Evolutionary conservation across 2,329 filamentous ascomycete species (phyloP), one percentile per base, ranked within the genome.

Genomic region (Fonsecaea pugnacius): DNA sequence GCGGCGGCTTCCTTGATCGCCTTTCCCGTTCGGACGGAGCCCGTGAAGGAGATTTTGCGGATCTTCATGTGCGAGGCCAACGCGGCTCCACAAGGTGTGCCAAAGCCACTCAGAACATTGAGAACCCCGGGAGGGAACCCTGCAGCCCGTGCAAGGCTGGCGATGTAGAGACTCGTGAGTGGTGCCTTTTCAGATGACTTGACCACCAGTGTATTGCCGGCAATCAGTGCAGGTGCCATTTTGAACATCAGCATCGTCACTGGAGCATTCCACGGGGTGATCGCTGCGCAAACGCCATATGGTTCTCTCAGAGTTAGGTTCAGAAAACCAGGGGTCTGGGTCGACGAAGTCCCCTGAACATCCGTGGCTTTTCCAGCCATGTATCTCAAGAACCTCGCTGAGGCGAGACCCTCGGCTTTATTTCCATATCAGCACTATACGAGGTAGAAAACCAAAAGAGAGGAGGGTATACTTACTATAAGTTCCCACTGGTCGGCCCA

Each of bases 41-140:
- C 75, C 0, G 75, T 77, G 58, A 77, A 77, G 7, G 71, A 64
- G 16, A 76, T 67, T 62, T 77, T 75, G 38, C 71, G 69, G 6
- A 76, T 69, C 1, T 69, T 62, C 63, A 73, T 70, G 56, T 75
- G 73, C 40, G 67, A 64, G 1, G 75, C 71, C 0, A 77, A 72
- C 78, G 79, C 79, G 0, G 82, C 84, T 2, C 87, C 87, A n/a
- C 38, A 40, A 84, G 67, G 83, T 82, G 73, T 82, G 82, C 76
- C 79, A 82, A 21, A 77, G 76, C 69, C 66, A 27, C 40, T 61
- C 24, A 76, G 10, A 59, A 76, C 62, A 58, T 80, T 75, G 67
- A 80, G 72, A 0, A 80, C 78, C 1, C 80, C 79, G 0, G 77
- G 74, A 0, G 79, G 80, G 61, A 82, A 78, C 1, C 79, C 79